Evolutionary conservation across 768 basidiomycete genomes (phyloP).

Genomic region (Tulasnella sp.): DNA sequence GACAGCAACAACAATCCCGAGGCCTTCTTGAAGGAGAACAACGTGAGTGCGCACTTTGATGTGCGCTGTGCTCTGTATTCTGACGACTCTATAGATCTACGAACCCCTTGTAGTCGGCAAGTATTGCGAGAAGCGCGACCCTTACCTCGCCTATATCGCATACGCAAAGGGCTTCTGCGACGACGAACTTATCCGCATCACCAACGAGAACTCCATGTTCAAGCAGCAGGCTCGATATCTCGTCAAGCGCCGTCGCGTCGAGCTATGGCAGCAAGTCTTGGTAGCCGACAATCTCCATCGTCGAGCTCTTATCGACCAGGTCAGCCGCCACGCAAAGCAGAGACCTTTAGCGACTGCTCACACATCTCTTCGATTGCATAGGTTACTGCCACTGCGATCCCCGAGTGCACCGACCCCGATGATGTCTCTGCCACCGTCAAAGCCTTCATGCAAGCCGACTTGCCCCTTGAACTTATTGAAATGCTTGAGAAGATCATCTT

Average conservation of each 20-base stretch:
- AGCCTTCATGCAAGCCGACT: constrained; percentile 93
- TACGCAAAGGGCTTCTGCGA: constrained; percentile 99
- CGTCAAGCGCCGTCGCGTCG: constrained; percentile 88
- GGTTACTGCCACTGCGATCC: constrained; percentile 90
- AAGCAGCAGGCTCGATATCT: constrained; percentile 99
- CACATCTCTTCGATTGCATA: constrained; percentile 29
- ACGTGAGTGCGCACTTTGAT: constrained; percentile 45
- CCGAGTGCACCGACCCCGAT: constrained; percentile 95
- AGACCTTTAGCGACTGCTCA: background rate
- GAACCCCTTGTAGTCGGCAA: constrained; percentile 96
- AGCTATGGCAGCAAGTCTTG: constrained; percentile 95
- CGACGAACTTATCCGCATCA: constrained; percentile 92
- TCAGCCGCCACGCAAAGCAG: constrained; percentile 28
- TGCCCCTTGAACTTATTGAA: constrained; percentile 95
- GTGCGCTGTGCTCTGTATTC: constrained; percentile 14
- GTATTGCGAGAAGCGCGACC: constrained; percentile 98
- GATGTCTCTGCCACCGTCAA: constrained; percentile 98
- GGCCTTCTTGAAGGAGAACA: constrained; percentile 96
- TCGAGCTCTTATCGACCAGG: constrained; percentile 89
- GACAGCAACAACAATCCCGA: constrained; percentile 99
- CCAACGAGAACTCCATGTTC: constrained; percentile 99
- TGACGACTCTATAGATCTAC: constrained; percentile 54
- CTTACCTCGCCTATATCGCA: constrained; percentile 96
- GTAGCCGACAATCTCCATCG: constrained; percentile 83
- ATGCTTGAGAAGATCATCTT: constrained; percentile 97